A percentile compares a stretch with the other conserved stretches of the same genome.
phyloP scores from a whole-genome alignment of 2,329 filamentous ascomycete species.

The Hypoxylon sp. region DNA sequence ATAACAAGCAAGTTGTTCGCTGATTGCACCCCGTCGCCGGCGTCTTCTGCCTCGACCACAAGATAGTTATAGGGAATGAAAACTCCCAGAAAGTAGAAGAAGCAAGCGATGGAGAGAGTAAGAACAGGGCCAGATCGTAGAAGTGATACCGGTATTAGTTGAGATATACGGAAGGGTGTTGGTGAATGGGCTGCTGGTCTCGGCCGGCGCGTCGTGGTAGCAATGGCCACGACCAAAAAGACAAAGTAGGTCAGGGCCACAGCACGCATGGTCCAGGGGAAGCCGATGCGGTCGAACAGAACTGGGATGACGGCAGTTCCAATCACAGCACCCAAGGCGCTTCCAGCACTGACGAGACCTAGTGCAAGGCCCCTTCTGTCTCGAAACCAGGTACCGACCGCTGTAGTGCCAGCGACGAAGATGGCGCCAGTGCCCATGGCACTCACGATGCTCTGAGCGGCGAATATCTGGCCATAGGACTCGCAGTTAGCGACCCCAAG shows the following conservation, averaged over 20 bases:
- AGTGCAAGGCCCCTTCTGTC: constrained; percentile 23
- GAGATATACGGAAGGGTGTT: constrained; percentile 1
- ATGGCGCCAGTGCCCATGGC: constrained; percentile 15
- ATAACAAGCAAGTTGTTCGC: constrained; percentile 26
- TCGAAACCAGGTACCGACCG: constrained; percentile 9
- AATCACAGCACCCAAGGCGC: constrained; percentile 24
- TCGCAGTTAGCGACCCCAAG: constrained; percentile 10
- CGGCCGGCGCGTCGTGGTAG: constrained; percentile 11
- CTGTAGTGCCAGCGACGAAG: constrained; percentile 2
- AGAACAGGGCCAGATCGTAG: constrained; percentile 3
- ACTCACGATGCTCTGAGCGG: constrained; percentile 16
- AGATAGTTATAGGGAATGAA: constrained; percentile 26
- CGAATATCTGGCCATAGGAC: constrained; percentile 19
- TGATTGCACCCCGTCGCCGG: constrained; percentile 8
- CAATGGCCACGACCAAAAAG: constrained; percentile 17
- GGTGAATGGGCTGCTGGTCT: not conserved
- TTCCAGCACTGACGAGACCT: constrained; percentile 19
- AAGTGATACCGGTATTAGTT: constrained; percentile 2
- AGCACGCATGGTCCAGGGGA: constrained; percentile 30
- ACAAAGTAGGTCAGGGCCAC: constrained; percentile 25
- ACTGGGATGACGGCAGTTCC: constrained; percentile 28
- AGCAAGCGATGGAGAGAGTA: constrained; percentile 12
- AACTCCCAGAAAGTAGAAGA: constrained; percentile 28
- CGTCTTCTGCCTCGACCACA: constrained; percentile 21
- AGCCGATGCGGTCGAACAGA: constrained; percentile 26